Evolutionary conservation across 1,284 basidiomycete species (phyloP), one percentile per base, ranked within the genome.

Genomic region (Ustilago tritici): DNA sequence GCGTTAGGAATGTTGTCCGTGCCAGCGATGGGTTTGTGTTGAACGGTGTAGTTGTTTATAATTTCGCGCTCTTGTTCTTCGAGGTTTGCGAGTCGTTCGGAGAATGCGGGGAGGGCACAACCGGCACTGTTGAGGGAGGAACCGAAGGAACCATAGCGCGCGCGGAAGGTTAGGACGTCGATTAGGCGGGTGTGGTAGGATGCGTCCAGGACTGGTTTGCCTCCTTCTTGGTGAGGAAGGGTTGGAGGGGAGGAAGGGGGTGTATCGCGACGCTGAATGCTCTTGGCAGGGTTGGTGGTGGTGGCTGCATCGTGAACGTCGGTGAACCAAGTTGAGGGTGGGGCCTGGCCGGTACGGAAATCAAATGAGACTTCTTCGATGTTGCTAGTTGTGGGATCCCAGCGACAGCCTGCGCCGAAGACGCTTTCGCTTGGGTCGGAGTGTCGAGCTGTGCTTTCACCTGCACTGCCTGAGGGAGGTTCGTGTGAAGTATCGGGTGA

Each of bases 341-440:
- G 74, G 2, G 74, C 74, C 55, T 68, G 54, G 11, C 74, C 74
- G 9, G 74, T 71, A 14, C 58, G 61, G 28, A 76, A 76, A 15
- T 61, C 41, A 34, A 59, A 76, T 1, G 56, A 60, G 10, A 76
- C 74, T 46, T 76, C 49, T 35, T 62, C 69, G 15, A 76, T 76
- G 60, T 76, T 76, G 55, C 55, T 61, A 2, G 23, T 36, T 1
- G 74, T 76, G 0, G 74, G 74, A 52, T 76, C 74, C 74, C 74
- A 76, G 8, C 74, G 65, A 57, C 74, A 76, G 23, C 74, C 74
- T 4, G 74, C 69, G 6, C 74, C 74, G 41, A 76, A 76, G 28
- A 71, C 58, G 41, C 61, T 67, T 9, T 50, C 50, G 17, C 49
- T n/a, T 4, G 59, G 35, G 10, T 40, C 31, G 19, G 31, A 38